Percentiles rank a stretch among this genome's conserved stretches.
These are phyloP conservation scores for Sarocladium kiliense DNA, from an alignment of 2,329 filamentous ascomycete genomes.

Conservation along the genomic window DNA sequence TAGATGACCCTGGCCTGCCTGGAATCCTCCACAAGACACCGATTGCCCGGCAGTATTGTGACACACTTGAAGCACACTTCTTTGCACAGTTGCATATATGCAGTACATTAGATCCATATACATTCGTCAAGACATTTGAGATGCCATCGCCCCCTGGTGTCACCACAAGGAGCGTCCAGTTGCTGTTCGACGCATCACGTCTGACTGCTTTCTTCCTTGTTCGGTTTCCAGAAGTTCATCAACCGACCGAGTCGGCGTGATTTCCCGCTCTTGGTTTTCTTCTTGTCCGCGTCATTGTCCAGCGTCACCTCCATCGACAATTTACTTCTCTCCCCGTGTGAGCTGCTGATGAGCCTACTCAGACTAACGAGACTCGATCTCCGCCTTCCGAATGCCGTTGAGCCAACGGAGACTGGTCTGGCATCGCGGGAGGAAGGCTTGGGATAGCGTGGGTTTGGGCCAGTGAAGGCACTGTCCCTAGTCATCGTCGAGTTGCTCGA, in stretches of 20 bases:
- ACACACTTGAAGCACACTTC: background rate
- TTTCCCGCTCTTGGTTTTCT: conserved; percentile 56
- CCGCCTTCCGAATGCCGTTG: conserved; percentile 60
- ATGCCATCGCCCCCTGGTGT: conserved; percentile 14
- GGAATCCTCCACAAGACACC: no score
- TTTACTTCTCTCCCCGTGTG: conserved; percentile 71
- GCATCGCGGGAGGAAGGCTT: conserved; percentile 47
- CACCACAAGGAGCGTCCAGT: conserved; percentile 11
- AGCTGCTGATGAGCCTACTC: conserved; percentile 69
- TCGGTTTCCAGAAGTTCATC: conserved; percentile 74
- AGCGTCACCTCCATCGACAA: conserved; percentile 61
- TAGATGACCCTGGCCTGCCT: no score
- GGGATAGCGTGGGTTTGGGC: conserved; percentile 39
- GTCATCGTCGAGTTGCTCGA: conserved; percentile 76
- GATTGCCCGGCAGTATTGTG: background rate
- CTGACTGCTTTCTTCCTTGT: conserved; percentile 27
- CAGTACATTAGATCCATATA: conserved; percentile 33
- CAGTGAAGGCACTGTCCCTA: conserved; percentile 53
- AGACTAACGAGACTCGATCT: conserved; percentile 73
- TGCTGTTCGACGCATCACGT: background rate
- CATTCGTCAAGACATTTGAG: conserved; percentile 22
- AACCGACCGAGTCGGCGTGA: conserved; percentile 66
- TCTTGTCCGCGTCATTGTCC: conserved; percentile 48
- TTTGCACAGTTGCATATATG: conserved; percentile 16
- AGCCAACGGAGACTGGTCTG: conserved; percentile 57